Conservation (phyloP, 2,329 filamentous ascomycete genomes). For the Xylariomycetidae sp. region DNA sequence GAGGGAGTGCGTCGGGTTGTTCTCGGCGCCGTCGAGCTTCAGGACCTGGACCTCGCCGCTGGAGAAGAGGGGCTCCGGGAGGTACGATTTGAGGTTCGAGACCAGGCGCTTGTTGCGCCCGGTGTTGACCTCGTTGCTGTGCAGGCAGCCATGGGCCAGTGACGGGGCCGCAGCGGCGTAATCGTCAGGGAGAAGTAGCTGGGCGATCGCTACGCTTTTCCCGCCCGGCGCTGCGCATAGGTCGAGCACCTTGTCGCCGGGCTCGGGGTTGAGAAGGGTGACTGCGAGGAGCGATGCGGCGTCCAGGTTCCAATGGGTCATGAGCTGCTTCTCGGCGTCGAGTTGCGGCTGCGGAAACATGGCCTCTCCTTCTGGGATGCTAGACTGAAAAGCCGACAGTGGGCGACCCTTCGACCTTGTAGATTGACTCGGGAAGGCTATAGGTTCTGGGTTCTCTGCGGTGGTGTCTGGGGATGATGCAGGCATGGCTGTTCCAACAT, state of each 20-base stretch:
- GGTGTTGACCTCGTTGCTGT: constrained; percentile 30
- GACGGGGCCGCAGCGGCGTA: constrained; percentile 8
- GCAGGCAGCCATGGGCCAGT: constrained; percentile 25
- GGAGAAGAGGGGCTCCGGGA: constrained; percentile 17
- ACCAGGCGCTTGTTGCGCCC: constrained; percentile 26
- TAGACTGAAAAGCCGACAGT: constrained; percentile 16
- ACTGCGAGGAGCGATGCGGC: constrained; percentile 25
- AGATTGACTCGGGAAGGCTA: constrained; percentile 6
- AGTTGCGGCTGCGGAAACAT: constrained; percentile 20
- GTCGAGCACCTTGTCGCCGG: constrained; percentile 32
- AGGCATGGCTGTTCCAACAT: constrained; percentile 9
- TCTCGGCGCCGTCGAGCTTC: constrained; percentile 20
- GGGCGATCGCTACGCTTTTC: constrained; percentile 12
- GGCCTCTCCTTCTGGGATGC: constrained; percentile 5
- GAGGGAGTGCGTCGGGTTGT: constrained; percentile 14
- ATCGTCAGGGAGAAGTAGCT: constrained; percentile 18
- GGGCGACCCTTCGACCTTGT: background rate
- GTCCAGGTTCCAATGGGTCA: constrained; percentile 26
- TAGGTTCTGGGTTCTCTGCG: background rate
- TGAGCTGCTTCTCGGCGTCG: constrained; percentile 11
- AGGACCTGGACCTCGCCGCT: constrained; percentile 17
- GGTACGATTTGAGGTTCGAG: constrained; percentile 19
- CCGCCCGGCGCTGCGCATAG: constrained; percentile 30
- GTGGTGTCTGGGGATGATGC: constrained; percentile 10
- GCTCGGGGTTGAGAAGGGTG: constrained; percentile 25